Evolutionary conservation across 345 rosid species (phyloP).

Genomic region (Salix dunnii): DNA sequence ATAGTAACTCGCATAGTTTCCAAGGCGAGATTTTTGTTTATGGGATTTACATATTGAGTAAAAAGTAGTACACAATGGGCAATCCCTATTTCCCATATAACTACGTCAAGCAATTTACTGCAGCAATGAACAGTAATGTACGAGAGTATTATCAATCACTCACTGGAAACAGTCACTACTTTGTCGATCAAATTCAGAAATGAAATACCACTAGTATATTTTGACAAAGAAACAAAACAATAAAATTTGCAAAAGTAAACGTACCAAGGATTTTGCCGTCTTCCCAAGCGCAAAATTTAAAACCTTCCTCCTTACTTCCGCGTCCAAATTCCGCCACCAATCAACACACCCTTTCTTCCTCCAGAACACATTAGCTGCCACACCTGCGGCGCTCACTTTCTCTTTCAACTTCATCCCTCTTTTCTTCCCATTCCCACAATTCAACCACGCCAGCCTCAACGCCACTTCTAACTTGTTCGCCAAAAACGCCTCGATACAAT

Average conservation of each 20-base stretch:
- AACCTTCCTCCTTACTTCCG: conserved; percentile 43
- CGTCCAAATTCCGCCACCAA: conserved; percentile 82
- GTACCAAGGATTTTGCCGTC: conserved; percentile 73
- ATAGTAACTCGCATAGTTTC: neutral
- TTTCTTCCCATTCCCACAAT: conserved; percentile 55
- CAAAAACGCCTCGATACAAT: conserved; percentile 69
- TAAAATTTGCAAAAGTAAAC: neutral
- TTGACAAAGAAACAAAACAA: neutral
- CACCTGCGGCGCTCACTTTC: conserved; percentile 53
- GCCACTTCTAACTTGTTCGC: conserved; percentile 84
- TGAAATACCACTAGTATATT: neutral
- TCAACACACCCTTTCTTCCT: conserved; percentile 81
- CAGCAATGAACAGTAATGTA: too few species aligned
- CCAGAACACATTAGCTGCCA: conserved; percentile 74
- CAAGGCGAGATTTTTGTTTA: neutral
- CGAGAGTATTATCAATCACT: neutral
- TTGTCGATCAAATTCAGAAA: neutral
- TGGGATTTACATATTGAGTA: neutral
- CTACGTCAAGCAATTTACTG: neutral
- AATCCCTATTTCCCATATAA: too few species aligned
- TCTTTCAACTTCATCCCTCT: conserved; percentile 81
- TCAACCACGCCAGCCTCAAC: conserved; percentile 87
- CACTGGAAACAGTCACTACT: neutral
- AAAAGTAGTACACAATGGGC: too few species aligned
- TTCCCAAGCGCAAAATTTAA: conserved; percentile 50